Evolutionary conservation across 1,139 yeast species (phyloP).

Genomic region (Saccharomyces hybrid): DNA sequence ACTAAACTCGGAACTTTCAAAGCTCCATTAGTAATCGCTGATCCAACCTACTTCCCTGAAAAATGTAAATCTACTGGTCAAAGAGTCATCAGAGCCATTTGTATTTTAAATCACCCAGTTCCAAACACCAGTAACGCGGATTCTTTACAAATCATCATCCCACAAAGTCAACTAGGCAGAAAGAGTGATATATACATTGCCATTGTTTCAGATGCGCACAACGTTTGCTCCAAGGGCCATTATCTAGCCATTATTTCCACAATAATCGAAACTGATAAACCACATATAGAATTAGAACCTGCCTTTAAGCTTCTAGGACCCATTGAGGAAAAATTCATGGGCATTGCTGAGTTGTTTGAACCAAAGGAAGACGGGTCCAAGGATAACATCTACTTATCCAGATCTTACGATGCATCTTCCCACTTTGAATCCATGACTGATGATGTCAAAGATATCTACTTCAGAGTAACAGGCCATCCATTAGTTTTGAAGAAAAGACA

Average conservation of each 20-base stretch:
- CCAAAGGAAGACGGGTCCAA: constrained; percentile 77
- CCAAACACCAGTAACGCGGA: constrained; percentile 78
- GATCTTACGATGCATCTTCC: constrained; percentile 87
- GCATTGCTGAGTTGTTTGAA: constrained; percentile 85
- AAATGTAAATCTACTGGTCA: constrained; percentile 80
- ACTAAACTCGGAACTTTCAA: constrained; percentile 88
- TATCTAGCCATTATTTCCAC: constrained; percentile 92
- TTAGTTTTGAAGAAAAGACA: constrained; percentile 74
- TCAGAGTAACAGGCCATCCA: constrained; percentile 88
- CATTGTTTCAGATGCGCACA: constrained; percentile 80
- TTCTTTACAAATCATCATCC: constrained; percentile 88
- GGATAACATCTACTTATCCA: constrained; percentile 75
- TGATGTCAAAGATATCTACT: constrained; percentile 89
- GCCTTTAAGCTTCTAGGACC: constrained; percentile 88
- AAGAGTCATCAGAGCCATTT: constrained; percentile 89
- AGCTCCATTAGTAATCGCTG: constrained; percentile 93
- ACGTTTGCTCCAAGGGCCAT: constrained; percentile 85
- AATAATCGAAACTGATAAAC: constrained; percentile 86
- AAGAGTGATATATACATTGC: constrained; percentile 94
- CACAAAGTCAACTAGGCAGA: constrained; percentile 91
- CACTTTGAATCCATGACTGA: constrained; percentile 96
- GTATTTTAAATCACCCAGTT: constrained; percentile 84
- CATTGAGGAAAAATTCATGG: constrained; percentile 77
- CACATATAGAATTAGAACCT: constrained; percentile 87
- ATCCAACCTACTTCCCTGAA: constrained; percentile 97